Percentiles rank a stretch among this genome's conserved stretches.
Conservation (phyloP, 257 asterid genomes). For the Nicotiana tabacum region DNA sequence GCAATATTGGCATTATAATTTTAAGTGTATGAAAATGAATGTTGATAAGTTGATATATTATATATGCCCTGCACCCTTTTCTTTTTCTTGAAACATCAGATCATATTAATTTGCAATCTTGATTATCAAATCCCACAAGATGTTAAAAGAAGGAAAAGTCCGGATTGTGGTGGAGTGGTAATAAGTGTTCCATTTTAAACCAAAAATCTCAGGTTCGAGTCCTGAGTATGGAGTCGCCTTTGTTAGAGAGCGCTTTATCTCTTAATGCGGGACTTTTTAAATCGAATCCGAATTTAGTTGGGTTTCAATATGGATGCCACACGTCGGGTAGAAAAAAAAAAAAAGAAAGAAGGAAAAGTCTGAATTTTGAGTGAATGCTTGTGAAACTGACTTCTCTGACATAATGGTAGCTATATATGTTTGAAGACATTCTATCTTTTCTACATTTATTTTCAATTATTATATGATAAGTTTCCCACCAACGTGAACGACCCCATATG, state of each 20-base stretch:
- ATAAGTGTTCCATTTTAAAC: too few relatives aligned
- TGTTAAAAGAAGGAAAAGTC: not conserved
- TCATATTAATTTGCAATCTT: not conserved
- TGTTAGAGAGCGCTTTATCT: too few relatives aligned
- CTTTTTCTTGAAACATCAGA: slow-evolving; percentile 7
- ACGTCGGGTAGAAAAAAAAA: too few relatives aligned
- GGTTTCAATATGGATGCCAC: too few relatives aligned
- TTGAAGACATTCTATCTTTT: slow-evolving; percentile 9
- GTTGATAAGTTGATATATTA: not conserved
- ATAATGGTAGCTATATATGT: not conserved
- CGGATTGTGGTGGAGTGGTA: not conserved
- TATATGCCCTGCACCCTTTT: not conserved
- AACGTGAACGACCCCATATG: slow-evolving; percentile 5
- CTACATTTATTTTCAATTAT: not conserved
- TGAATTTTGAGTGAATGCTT: not conserved
- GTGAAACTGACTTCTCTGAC: slow-evolving; percentile 4
- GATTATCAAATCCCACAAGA: not conserved
- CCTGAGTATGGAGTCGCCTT: too few relatives aligned
- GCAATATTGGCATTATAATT: not conserved
- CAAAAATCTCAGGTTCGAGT: too few relatives aligned
- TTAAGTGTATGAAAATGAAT: not conserved
- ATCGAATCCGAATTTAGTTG: too few relatives aligned
- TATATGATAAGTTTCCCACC: not conserved
- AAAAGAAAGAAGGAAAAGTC: not conserved
- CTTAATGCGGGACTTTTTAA: too few relatives aligned